Conservation (phyloP, 1,284 basidiomycete genomes). For the Cutaneotrichosporon sp. region DNA sequence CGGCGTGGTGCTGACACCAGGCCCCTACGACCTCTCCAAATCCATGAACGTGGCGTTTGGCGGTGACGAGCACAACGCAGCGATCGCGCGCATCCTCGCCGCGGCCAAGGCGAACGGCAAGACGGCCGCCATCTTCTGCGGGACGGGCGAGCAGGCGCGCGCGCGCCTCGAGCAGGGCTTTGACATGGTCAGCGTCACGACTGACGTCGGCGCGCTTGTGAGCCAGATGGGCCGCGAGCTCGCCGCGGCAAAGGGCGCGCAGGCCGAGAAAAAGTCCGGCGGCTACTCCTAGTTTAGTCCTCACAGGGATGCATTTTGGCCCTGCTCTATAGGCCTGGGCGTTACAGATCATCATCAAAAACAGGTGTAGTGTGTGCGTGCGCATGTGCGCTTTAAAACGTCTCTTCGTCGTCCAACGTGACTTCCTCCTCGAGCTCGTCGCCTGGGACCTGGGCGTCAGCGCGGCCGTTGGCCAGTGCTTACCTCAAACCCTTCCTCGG, state of each 20-base stretch:
- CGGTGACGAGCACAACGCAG: constrained; percentile 49
- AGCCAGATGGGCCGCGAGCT: constrained; percentile 26
- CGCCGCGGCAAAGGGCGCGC: constrained; percentile 10
- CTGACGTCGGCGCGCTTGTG: constrained; percentile 29
- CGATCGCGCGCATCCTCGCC: constrained; percentile 58
- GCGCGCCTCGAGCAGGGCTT: constrained; percentile 56
- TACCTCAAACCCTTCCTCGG: constrained; percentile 83
- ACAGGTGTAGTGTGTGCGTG: not conserved
- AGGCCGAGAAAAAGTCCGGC: constrained; percentile 7
- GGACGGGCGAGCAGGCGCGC: constrained; percentile 53
- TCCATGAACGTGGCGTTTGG: constrained; percentile 25
- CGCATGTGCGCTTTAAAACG: constrained; percentile 9
- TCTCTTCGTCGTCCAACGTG: constrained; percentile 19
- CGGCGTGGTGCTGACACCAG: constrained; percentile 10
- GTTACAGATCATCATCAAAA: constrained; percentile 1
- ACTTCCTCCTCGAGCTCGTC: constrained; percentile 11
- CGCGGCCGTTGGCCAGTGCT: constrained; percentile 28
- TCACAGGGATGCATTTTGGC: too few species aligned
- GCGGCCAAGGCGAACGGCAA: constrained; percentile 58
- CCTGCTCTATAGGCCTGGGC: not conserved
- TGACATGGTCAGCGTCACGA: constrained; percentile 42
- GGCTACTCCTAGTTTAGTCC: constrained; percentile 8
- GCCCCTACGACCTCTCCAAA: constrained; percentile 59
- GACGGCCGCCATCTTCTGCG: constrained; percentile 53
- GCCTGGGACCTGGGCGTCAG: constrained; percentile 58